Base-by-base conservation (phyloP, 352 stramenopile genomes). In the Blastocystis sp. region DNA sequence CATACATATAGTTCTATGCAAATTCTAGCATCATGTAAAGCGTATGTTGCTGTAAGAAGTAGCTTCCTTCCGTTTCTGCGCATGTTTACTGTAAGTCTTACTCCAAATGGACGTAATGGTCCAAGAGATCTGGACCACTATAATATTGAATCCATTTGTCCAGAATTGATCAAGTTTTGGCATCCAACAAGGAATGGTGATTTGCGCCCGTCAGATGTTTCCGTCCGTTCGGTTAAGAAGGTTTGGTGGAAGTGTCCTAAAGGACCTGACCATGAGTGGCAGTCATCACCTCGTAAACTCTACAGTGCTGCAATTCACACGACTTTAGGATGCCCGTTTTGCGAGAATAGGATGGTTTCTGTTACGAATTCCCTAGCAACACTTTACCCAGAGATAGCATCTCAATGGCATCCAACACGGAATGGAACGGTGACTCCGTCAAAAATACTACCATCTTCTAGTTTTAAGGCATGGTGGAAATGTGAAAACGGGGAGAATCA, bases 241-340 rank as follows among this genome's bases (percentile, higher is more conserved):
- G 68, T 85, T 45, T 85, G 73, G 73, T 85, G 73, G 73, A 65
- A 66, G 47, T 85, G 73, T 68, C n/a, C 47, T 55, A 64, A 65
- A 30, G 73, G 73, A 54, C 56, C 56, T 13, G 73, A 85, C 26
- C 73, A 85, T 43, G 73, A 85, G 30, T 85, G 73, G 73, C n/a
- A 54, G 6, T 47, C 73, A 6, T 65, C 73, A 2, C 73, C 73
- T 9, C 47, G 50, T n/a, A 24, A 13, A 24, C 26, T 85, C 18
- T 85, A 85, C 53, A 41, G 43, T 9, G 16, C 30, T 0, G 9
- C 37, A 5, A 1, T n/a, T 30, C 30, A 68, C 4, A 24, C 5
- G 20, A 68, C 50, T 30, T n/a, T 16, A 0, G 39, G 41, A 9
- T 85, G 73, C 53, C 73, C 73, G 1, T 85, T 85, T 45, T 85